These are phyloP conservation scores for Fraxinus quadrangulata DNA, from an alignment of 257 asterid species.

Conservation along the genomic window DNA sequence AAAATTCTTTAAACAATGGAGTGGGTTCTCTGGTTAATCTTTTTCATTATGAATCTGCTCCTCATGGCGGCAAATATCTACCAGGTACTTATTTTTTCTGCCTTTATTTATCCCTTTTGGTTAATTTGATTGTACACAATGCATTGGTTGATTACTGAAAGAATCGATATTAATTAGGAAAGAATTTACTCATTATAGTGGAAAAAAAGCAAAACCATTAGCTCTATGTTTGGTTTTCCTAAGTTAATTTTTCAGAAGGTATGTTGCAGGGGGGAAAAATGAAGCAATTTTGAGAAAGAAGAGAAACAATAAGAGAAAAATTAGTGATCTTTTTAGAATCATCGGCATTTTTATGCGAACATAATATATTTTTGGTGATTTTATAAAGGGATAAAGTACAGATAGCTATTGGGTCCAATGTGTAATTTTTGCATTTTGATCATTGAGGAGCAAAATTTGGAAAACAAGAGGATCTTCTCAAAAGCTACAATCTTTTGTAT, in stretches of 20 bases:
- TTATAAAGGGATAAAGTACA: not conserved
- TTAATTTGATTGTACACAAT: not conserved
- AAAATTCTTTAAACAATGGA: conserved; percentile 37
- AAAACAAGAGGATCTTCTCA: not conserved
- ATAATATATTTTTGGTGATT: not conserved
- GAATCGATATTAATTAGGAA: not conserved
- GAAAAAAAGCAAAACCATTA: not conserved
- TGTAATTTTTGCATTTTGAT: not conserved
- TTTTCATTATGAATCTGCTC: conserved; percentile 50
- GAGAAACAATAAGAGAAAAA: not conserved
- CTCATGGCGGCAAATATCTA: conserved; percentile 66
- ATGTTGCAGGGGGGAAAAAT: not conserved
- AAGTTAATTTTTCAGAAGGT: not conserved
- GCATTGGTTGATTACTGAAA: not conserved
- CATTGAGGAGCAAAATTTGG: not conserved
- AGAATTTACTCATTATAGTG: not conserved
- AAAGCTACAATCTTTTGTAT: not conserved
- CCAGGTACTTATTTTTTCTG: conserved; percentile 49
- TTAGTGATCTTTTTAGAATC: not conserved
- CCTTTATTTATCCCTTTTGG: not conserved
- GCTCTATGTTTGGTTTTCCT: not conserved
- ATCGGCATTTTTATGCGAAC: not conserved
- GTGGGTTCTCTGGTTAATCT: conserved; percentile 68
- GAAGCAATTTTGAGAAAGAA: not conserved
- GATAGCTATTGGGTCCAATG: not conserved